Conservation (phyloP, 2,329 filamentous ascomycete species). For the Pseudogymnoascus verrucosus region DNA sequence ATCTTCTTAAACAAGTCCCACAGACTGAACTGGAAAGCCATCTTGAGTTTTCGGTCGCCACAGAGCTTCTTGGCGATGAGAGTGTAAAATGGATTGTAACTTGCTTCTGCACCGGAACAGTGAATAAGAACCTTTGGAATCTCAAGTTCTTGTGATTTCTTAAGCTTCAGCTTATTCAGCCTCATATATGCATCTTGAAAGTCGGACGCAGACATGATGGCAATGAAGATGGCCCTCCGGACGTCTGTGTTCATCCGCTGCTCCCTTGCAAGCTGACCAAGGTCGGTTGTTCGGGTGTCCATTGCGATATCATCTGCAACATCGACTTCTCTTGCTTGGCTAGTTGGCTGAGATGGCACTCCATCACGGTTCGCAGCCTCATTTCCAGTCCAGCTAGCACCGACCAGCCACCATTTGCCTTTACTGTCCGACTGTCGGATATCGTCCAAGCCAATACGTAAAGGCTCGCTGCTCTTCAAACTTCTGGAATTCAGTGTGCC, state of each 20-base stretch:
- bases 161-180: slow-evolving; percentile 73
- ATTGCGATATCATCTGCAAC: neutral
- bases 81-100: slow-evolving; percentile 90
- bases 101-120: slow-evolving; percentile 72
- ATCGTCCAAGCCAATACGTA: slow-evolving; percentile 74
- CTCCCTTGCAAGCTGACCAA: slow-evolving; percentile 28
- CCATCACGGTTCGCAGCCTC: slow-evolving; percentile 22
- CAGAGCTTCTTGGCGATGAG: slow-evolving; percentile 75
- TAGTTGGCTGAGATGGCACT: slow-evolving; percentile 26
- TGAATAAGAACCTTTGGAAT: slow-evolving; percentile 82
- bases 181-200: slow-evolving; percentile 76
- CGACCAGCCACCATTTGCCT: slow-evolving; percentile 98
- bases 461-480: slow-evolving; percentile 68
- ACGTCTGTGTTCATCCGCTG: slow-evolving; percentile 31
- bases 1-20: slow-evolving; percentile 80
- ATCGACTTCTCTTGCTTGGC: slow-evolving; percentile 16
- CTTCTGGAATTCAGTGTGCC: slow-evolving; percentile 64
- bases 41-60: slow-evolving; percentile 63
- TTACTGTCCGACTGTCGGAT: slow-evolving; percentile 76
- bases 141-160: slow-evolving; percentile 77
- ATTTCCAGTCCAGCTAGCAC: slow-evolving; percentile 72
- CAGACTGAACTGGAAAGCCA: slow-evolving; percentile 78
- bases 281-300: slow-evolving; percentile 22
- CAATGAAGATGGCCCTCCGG: slow-evolving; percentile 71
- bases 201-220: slow-evolving; percentile 78